These are phyloP conservation scores for Balakata baccata DNA, from an alignment of 345 rosid genomes.

Conservation along the genomic window DNA sequence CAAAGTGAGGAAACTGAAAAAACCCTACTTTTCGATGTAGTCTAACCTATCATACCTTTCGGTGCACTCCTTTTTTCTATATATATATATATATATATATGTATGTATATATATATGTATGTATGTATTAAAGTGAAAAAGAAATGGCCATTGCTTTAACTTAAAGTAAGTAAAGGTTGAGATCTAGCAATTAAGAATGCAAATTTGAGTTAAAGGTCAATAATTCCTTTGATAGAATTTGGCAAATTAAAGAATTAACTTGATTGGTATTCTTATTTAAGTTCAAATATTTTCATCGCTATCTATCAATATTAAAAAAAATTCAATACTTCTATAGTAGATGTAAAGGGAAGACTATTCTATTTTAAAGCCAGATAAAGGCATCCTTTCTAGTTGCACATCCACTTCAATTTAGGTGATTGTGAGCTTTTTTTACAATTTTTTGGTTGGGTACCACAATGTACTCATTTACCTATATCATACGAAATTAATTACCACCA, in stretches of 20 bases:
- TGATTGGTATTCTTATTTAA: too few relatives aligned
- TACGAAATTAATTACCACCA: neutral
- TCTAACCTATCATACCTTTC: constrained; percentile 30
- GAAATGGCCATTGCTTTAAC: constrained; percentile 34
- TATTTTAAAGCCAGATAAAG: too few relatives aligned
- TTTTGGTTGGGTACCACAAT: neutral
- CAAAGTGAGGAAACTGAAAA: neutral
- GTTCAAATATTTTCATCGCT: too few relatives aligned
- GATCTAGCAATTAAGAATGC: constrained; percentile 15
- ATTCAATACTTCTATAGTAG: too few relatives aligned
- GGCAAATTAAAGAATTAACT: too few relatives aligned
- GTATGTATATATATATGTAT: too few relatives aligned
- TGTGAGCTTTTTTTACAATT: too few relatives aligned
- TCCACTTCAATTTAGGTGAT: constrained; percentile 12
- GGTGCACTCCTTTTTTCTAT: constrained; percentile 29
- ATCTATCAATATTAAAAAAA: too few relatives aligned
- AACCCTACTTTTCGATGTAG: constrained; percentile 4
- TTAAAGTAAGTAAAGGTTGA: constrained; percentile 32
- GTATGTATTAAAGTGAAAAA: neutral
- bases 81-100: neutral
- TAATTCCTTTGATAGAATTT: constrained; percentile 2
- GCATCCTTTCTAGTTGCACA: constrained; percentile 3
- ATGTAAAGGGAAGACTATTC: too few relatives aligned
- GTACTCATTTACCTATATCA: neutral
- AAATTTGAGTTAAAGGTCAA: constrained; percentile 19